Evolutionary conservation across 768 basidiomycete genomes (phyloP).

Genomic region (Tephrocybe rancida): DNA sequence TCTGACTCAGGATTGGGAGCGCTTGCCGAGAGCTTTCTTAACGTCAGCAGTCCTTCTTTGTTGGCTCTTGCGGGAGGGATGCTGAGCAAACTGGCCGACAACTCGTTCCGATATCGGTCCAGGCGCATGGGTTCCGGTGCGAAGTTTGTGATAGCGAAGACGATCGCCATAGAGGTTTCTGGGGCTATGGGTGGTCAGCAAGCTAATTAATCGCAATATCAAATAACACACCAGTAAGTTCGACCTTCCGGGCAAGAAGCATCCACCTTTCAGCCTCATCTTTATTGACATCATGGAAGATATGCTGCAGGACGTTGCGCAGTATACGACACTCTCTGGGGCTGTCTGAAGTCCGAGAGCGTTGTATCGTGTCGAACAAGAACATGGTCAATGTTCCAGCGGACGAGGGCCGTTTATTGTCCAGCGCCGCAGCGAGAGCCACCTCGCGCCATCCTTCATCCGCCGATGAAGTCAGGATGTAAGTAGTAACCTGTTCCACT

Average conservation of each 20-base stretch:
- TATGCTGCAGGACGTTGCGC: slow-evolving; percentile 57
- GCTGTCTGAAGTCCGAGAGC: slow-evolving; percentile 41
- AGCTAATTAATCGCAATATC: background rate
- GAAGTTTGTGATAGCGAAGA: slow-evolving; percentile 58
- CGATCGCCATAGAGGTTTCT: slow-evolving; percentile 66
- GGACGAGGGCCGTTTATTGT: slow-evolving; percentile 19
- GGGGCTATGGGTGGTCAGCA: slow-evolving; percentile 51
- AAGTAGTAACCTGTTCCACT: slow-evolving; percentile 58
- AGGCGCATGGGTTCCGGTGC: slow-evolving; percentile 73
- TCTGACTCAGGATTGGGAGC: slow-evolving; percentile 83
- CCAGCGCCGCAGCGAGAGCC: slow-evolving; percentile 37
- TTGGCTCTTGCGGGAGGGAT: slow-evolving; percentile 65
- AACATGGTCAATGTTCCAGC: slow-evolving; percentile 28
- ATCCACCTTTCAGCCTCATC: slow-evolving; percentile 82
- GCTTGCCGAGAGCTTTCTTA: slow-evolving; percentile 69
- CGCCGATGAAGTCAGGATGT: slow-evolving; percentile 54
- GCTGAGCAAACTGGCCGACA: slow-evolving; percentile 79
- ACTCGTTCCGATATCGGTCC: slow-evolving; percentile 85
- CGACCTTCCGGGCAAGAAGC: slow-evolving; percentile 61
- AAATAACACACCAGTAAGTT: slow-evolving; percentile 55
- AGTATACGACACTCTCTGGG: slow-evolving; percentile 63
- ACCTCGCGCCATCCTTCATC: slow-evolving; percentile 54
- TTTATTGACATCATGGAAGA: slow-evolving; percentile 58
- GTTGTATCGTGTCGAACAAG: slow-evolving; percentile 29
- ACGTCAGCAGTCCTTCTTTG: slow-evolving; percentile 64